These are phyloP conservation scores for Colletotrichum liaoningense DNA, from an alignment of 2,329 filamentous ascomycete species.

Conservation along the genomic window DNA sequence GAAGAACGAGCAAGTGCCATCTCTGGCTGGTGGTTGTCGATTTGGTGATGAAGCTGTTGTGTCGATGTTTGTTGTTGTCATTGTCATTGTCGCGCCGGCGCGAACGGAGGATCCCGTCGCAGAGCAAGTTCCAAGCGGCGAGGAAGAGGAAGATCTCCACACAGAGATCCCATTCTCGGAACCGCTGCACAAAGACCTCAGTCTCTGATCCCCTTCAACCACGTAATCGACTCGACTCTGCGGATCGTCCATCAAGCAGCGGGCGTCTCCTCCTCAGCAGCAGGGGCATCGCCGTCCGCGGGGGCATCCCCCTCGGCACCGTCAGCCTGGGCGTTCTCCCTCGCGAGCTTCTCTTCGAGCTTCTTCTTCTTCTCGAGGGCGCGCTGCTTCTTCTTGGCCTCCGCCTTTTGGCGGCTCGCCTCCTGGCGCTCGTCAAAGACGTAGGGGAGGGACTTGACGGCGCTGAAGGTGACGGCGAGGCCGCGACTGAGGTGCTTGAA, in stretches of 20 bases:
- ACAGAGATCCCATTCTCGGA: neutral
- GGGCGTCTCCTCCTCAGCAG: slow-evolving; percentile 2
- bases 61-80: neutral
- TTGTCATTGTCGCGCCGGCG: neutral
- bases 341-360: slow-evolving; percentile 48
- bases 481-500: slow-evolving; percentile 50
- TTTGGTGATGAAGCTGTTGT: neutral
- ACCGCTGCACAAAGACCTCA: neutral
- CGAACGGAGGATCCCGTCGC: neutral
- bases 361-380: slow-evolving; percentile 48
- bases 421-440: slow-evolving; percentile 52
- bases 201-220: slow-evolving; percentile 8
- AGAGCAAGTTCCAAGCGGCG: slow-evolving; percentile 16
- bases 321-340: slow-evolving; percentile 34
- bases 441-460: slow-evolving; percentile 48
- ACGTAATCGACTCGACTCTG: slow-evolving; percentile 26
- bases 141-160: neutral
- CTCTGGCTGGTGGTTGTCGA: neutral
- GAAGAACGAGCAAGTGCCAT: neutral
- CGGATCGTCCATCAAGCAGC: slow-evolving; percentile 23
- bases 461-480: slow-evolving; percentile 44
- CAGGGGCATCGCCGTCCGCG: slow-evolving; percentile 8
- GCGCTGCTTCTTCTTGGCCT: slow-evolving; percentile 44
- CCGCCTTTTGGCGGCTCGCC: slow-evolving; percentile 42
- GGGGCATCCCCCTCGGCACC: slow-evolving; percentile 10